Conservation (phyloP, 1,284 basidiomycete species). For the Heliocybe sulcata region DNA sequence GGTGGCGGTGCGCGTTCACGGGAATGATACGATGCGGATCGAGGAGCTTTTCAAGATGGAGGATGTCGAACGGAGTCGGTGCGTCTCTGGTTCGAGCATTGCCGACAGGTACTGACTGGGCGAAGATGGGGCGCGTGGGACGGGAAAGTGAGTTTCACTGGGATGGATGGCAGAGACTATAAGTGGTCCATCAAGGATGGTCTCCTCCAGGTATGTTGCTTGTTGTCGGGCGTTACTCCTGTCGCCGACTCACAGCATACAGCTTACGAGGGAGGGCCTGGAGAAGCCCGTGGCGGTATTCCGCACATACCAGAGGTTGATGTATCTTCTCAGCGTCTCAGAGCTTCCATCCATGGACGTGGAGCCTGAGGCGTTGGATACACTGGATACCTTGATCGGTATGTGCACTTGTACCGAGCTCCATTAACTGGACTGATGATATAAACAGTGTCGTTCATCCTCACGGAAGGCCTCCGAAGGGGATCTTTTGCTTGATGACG, state of each 20-base stretch:
- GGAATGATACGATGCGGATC: conserved; percentile 18
- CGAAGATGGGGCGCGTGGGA: neutral
- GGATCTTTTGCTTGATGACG: conserved; percentile 3
- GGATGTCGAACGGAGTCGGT: conserved; percentile 1
- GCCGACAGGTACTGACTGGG: no score
- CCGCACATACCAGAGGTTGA: conserved; percentile 27
- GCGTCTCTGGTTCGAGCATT: neutral
- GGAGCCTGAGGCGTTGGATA: conserved; percentile 24
- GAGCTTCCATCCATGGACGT: conserved; percentile 30
- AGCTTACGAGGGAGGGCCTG: conserved; percentile 4
- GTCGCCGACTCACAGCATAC: neutral
- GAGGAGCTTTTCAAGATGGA: conserved; percentile 21
- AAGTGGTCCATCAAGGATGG: conserved; percentile 21
- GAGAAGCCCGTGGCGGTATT: conserved; percentile 27
- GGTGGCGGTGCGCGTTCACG: conserved; percentile 18
- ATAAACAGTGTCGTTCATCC: conserved; percentile 21
- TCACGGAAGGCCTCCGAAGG: conserved; percentile 20
- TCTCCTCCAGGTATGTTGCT: conserved; percentile 20
- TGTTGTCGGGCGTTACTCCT: neutral
- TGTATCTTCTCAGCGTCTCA: conserved; percentile 28
- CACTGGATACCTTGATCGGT: conserved; percentile 31
- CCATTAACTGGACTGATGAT: neutral
- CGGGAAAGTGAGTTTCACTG: conserved; percentile 21
- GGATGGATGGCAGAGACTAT: conserved; percentile 25
- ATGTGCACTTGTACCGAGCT: conserved; percentile 7